Percentiles rank a stretch among this genome's conserved stretches.
These are phyloP conservation scores for Penicillium salamii DNA, from an alignment of 495 filamentous ascomycete genomes.

Conservation along the genomic window DNA sequence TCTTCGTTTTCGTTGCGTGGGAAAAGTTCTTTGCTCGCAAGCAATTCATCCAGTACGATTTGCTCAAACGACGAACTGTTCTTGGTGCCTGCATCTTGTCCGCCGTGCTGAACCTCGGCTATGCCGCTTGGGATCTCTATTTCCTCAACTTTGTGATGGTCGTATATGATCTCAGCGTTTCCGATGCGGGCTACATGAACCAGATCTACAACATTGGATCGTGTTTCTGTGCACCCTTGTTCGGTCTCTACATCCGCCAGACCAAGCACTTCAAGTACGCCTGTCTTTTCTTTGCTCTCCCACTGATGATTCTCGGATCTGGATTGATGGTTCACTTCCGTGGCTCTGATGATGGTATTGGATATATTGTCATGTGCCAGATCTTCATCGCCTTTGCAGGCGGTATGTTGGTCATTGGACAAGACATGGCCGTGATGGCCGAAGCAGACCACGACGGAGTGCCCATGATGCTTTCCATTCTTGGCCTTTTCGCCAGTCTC, in stretches of 20 bases:
- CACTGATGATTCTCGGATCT: slow-evolving; percentile 53
- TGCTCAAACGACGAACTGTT: slow-evolving; percentile 63
- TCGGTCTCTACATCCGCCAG: slow-evolving; percentile 53
- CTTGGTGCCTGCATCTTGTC: slow-evolving; percentile 59
- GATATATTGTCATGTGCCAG: slow-evolving; percentile 70
- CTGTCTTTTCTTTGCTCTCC: slow-evolving; percentile 59
- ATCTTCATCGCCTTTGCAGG: slow-evolving; percentile 67
- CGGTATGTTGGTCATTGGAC: slow-evolving; percentile 33
- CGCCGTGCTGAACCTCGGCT: slow-evolving; percentile 56
- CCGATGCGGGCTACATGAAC: slow-evolving; percentile 58
- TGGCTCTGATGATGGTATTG: slow-evolving; percentile 52
- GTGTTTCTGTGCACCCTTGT: slow-evolving; percentile 55
- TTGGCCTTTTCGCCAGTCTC: slow-evolving; percentile 56
- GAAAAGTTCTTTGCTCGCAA: slow-evolving; percentile 54
- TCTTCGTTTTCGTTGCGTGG: slow-evolving; percentile 56
- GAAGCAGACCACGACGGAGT: slow-evolving; percentile 54
- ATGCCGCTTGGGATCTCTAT: slow-evolving; percentile 64
- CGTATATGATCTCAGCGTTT: slow-evolving; percentile 57
- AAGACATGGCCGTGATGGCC: slow-evolving; percentile 66
- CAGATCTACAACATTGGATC: slow-evolving; percentile 73
- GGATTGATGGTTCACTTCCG: slow-evolving; percentile 69
- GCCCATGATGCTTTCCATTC: slow-evolving; percentile 60
- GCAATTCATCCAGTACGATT: slow-evolving; percentile 58
- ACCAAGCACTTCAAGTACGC: slow-evolving; percentile 57
- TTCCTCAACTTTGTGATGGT: slow-evolving; percentile 70